Percentiles rank a stretch among this genome's conserved stretches.
Evolutionary conservation across 306 rosid species (phyloP).

Genomic region (Purshia tridentata): DNA sequence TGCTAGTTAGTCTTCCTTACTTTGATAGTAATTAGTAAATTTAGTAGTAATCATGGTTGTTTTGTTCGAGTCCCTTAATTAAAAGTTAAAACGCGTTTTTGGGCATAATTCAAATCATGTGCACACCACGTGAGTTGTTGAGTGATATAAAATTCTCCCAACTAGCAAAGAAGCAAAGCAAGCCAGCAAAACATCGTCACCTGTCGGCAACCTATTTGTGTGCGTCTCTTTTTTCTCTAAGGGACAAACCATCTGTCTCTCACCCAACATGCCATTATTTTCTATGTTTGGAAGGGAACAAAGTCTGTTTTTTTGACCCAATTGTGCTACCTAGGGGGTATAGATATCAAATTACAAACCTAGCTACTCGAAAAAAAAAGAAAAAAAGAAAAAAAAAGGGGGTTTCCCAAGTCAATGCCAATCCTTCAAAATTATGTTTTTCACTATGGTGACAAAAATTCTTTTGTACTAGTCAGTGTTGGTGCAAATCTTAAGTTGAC

Average conservation of each 20-base stretch:
- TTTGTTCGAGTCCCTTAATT: neutral
- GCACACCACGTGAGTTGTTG: slow-evolving; percentile 49
- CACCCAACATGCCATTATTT: slow-evolving; percentile 43
- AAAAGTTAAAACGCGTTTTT: slow-evolving; percentile 45
- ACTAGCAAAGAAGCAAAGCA: slow-evolving; percentile 1
- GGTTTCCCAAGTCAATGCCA: slow-evolving; percentile 20
- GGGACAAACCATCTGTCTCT: slow-evolving; percentile 15
- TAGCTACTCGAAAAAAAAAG: neutral
- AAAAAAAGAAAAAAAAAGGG: neutral
- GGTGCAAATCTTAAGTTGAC: too few relatives aligned
- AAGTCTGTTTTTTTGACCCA: slow-evolving; percentile 42
- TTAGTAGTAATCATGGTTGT: slow-evolving; percentile 19
- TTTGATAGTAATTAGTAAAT: neutral
- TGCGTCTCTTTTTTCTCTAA: neutral
- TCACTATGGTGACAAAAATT: neutral
- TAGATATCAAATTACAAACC: slow-evolving; percentile 7
- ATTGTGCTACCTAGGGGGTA: neutral
- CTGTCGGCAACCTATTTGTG: slow-evolving; percentile 48
- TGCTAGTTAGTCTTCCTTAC: neutral
- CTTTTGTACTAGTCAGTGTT: neutral
- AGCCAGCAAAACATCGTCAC: slow-evolving; percentile 26
- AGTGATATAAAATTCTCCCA: neutral
- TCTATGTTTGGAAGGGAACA: slow-evolving; percentile 36
- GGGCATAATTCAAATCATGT: slow-evolving; percentile 37
- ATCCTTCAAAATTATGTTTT: neutral